Conservation (phyloP, 305 asterid species). For the Euphrasia arctica region DNA sequence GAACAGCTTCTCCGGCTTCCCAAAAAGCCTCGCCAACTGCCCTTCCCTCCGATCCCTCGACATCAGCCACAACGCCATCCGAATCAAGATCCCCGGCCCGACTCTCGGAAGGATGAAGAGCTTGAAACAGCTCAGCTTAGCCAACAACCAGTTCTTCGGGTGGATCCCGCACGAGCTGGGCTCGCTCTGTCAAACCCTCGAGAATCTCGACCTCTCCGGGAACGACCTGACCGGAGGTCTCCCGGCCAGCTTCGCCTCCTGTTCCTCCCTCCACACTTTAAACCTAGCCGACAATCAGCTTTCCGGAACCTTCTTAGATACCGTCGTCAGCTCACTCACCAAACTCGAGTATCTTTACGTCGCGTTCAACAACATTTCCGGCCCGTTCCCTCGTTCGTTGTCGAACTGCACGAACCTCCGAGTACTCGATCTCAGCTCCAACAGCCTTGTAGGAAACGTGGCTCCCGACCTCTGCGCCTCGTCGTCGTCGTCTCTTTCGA, state of each 20-base stretch:
- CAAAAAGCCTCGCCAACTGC: conserved; percentile 53
- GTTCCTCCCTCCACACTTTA: conserved; percentile 54
- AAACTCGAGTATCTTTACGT: conserved; percentile 49
- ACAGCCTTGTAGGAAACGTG: conserved; percentile 62
- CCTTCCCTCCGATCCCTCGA: conserved; percentile 53
- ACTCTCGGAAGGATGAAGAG: conserved; percentile 46
- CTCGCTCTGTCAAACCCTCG: conserved; percentile 44
- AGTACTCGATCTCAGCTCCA: conserved; percentile 81
- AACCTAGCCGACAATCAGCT: conserved; percentile 71
- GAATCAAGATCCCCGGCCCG: conserved; percentile 51
- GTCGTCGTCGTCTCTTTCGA: conserved; percentile 43
- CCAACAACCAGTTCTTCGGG: conserved; percentile 55
- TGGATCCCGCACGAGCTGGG: conserved; percentile 67
- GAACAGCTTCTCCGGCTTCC: conserved; percentile 55
- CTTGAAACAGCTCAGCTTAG: conserved; percentile 47
- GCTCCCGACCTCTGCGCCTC: conserved; percentile 55
- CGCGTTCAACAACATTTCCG: conserved; percentile 66
- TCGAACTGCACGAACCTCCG: conserved; percentile 52
- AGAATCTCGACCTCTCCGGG: conserved; percentile 74
- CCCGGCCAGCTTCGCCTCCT: conserved; percentile 49
- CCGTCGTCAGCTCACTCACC: conserved; percentile 61
- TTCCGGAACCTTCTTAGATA: conserved; percentile 47
- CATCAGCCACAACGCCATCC: conserved; percentile 51
- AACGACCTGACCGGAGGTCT: conserved; percentile 63
- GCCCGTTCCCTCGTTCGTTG: conserved; percentile 58